phyloP scores from a whole-genome alignment of 306 rosid genomes.

The Prunus armeniaca region DNA sequence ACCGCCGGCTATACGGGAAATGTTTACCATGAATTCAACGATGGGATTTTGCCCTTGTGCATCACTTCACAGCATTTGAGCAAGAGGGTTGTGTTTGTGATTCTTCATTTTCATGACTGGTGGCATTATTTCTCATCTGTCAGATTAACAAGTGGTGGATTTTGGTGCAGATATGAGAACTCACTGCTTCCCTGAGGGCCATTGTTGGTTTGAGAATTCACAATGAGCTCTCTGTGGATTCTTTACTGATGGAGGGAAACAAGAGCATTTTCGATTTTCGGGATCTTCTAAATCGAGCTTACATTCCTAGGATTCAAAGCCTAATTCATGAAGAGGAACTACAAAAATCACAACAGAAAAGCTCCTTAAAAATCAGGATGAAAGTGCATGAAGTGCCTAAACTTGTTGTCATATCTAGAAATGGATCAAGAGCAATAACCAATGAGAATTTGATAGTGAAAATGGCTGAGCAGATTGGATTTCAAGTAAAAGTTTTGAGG shows the following conservation, averaged over 20 bases:
- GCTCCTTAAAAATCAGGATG: conserved; percentile 15
- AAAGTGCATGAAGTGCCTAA: conserved; percentile 25
- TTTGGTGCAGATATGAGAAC: conserved; percentile 50
- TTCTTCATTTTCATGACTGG: conserved; percentile 79
- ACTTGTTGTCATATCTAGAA: conserved; percentile 61
- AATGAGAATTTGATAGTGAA: conserved; percentile 39
- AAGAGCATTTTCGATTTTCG: conserved; percentile 68
- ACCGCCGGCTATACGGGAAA: too few species aligned
- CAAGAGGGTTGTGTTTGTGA: conserved; percentile 76
- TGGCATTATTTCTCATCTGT: conserved; percentile 79
- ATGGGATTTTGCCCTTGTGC: conserved; percentile 72
- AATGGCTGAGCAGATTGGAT: conserved; percentile 10
- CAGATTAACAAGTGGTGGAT: conserved; percentile 56
- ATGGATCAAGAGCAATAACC: conserved; percentile 65
- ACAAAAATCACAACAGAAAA: conserved; percentile 21
- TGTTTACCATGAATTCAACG: conserved; percentile 89
- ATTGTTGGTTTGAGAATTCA: conserved; percentile 79
- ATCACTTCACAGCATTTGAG: conserved; percentile 72
- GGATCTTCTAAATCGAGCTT: conserved; percentile 56
- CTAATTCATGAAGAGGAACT: conserved; percentile 43
- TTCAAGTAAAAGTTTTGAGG: conserved; percentile 3
- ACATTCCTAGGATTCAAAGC: conserved; percentile 53
- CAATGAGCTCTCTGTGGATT: conserved; percentile 65
- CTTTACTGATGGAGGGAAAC: conserved; percentile 49
- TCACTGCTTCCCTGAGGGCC: conserved; percentile 87